Evolutionary conservation across 2,329 filamentous ascomycete genomes (phyloP), one percentile per base, ranked within the genome.

Genomic region (Trichophyton equinum): DNA sequence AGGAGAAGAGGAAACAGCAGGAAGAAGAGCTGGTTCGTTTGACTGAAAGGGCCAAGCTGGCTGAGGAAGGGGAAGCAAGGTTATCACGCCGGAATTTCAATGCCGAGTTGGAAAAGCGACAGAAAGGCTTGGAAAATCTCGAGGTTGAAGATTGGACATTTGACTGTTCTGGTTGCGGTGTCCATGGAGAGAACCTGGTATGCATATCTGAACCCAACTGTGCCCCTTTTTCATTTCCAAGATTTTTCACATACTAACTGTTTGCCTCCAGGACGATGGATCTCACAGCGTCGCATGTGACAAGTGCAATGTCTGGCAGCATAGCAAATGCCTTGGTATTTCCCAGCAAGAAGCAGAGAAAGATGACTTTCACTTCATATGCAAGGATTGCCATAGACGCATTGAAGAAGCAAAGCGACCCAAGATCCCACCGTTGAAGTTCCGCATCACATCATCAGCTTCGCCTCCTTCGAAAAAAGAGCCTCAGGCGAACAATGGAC

Each of bases 261-360:
- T 20, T 13, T 36, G 9, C 27, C 40, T 42, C 15, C 64, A 83
- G 80, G 94, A 99, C 68, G 94, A 97, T 71, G 94, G 94, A 40
- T 87, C 89, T 6, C 91, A 96, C 71, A 96, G 91, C 71, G 85
- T 99, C 65, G 88, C 91, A 30, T 99, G 94, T 74, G 94, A 99
- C 70, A 85, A 81, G 66, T 99, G 94, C 78, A 95, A 87, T 70
- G 86, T 95, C 56, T 99, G 94, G 94, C 92, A 97, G 72, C 94
- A 99, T 71, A 95, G 91, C 78, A 89, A 88, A 68, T 99, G 94
- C 70, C 82, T 96, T 62, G 87, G 86, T 46, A 88, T 97, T 64
- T 82, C 82, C 53, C 83, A 95, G 67, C 77, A 81, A 62, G 87
- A 91, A 64, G 91, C 91, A 0, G 92, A 96, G 65, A 81, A 85